A percentile compares a stretch with the other conserved stretches of the same genome.
Evolutionary conservation across 768 basidiomycete species (phyloP).

Genomic region (Boletus edulis): DNA sequence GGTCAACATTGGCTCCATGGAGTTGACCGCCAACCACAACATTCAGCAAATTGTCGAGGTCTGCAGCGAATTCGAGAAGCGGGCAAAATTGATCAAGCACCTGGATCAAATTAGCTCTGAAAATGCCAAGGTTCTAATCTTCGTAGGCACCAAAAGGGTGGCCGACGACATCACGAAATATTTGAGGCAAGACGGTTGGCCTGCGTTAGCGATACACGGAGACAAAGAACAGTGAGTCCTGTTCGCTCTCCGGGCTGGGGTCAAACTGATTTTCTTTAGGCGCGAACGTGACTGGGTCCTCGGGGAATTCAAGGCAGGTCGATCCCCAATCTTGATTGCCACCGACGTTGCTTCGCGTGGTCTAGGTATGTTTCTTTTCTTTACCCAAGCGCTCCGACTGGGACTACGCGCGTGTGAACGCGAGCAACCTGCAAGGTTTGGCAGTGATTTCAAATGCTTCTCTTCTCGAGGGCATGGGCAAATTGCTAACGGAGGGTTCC

Average conservation of each 20-base stretch:
- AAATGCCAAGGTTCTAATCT: slow-evolving; percentile 98
- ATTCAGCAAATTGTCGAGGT: slow-evolving; percentile 96
- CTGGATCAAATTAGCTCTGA: slow-evolving; percentile 94
- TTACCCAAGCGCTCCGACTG: slow-evolving; percentile 33
- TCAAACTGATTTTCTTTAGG: slow-evolving; percentile 36
- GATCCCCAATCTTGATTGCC: slow-evolving; percentile 96
- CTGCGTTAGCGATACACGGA: slow-evolving; percentile 98
- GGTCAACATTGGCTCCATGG: slow-evolving; percentile 98
- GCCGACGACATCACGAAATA: slow-evolving; percentile 99
- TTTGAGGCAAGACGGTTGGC: slow-evolving; percentile 97
- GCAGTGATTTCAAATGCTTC: slow-evolving; percentile 23
- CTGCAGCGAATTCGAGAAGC: slow-evolving; percentile 97
- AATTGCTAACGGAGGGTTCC: slow-evolving; percentile 19
- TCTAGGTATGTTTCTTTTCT: slow-evolving; percentile 81
- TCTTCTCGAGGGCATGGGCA: slow-evolving; percentile 18
- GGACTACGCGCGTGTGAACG: slow-evolving; percentile 33
- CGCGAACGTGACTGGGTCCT: slow-evolving; percentile 99
- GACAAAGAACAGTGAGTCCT: slow-evolving; percentile 93
- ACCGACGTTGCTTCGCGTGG: slow-evolving; percentile 99
- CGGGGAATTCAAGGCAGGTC: slow-evolving; percentile 96
- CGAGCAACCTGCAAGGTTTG: slow-evolving; percentile 30
- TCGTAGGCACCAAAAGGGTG: slow-evolving; percentile 95
- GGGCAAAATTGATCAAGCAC: slow-evolving; percentile 93
- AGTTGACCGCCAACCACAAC: slow-evolving; percentile 97
- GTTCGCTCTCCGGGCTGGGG: not conserved